Percentiles rank a stretch among this genome's conserved stretches.
These are phyloP conservation scores for Santalum album DNA, from an alignment of 164 flowering plant species.

Conservation along the genomic window DNA sequence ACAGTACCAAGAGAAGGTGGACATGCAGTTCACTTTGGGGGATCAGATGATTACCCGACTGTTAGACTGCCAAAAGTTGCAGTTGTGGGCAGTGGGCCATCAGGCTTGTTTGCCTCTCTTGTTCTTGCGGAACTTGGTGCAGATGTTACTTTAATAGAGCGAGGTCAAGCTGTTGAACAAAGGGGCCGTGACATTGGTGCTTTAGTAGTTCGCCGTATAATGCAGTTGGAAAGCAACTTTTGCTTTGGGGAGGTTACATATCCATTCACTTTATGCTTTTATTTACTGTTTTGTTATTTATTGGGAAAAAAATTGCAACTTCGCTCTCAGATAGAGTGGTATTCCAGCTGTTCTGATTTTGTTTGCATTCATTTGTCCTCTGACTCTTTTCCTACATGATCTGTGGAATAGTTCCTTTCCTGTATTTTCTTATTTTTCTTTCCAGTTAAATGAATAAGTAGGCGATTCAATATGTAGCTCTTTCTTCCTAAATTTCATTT, in stretches of 20 bases:
- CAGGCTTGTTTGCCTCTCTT: slow-evolving; percentile 93
- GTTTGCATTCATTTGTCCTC: too few relatives aligned
- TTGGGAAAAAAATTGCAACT: too few relatives aligned
- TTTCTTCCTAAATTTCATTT: too few relatives aligned
- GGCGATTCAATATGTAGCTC: too few relatives aligned
- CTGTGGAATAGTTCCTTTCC: too few relatives aligned
- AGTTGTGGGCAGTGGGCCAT: slow-evolving; percentile 92
- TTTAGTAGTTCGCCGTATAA: slow-evolving; percentile 70
- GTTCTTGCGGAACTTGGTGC: slow-evolving; percentile 97
- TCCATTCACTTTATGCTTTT: slow-evolving; percentile 17
- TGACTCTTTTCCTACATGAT: too few relatives aligned
- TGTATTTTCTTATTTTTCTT: too few relatives aligned
- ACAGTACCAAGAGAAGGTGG: slow-evolving; percentile 14
- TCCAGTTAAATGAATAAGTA: too few relatives aligned
- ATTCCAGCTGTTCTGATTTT: too few relatives aligned
- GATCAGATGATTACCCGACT: slow-evolving; percentile 5
- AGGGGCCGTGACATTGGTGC: slow-evolving; percentile 99
- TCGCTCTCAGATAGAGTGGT: too few relatives aligned
- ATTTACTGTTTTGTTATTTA: not conserved
- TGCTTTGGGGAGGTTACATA: slow-evolving; percentile 97
- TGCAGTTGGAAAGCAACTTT: slow-evolving; percentile 89
- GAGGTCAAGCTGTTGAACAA: slow-evolving; percentile 92
- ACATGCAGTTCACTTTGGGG: slow-evolving; percentile 5
- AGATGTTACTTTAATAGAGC: slow-evolving; percentile 82
- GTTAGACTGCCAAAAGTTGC: slow-evolving; percentile 69